Conservation (phyloP, 2,329 filamentous ascomycete genomes). For the Aspergillus costaricaensis region DNA sequence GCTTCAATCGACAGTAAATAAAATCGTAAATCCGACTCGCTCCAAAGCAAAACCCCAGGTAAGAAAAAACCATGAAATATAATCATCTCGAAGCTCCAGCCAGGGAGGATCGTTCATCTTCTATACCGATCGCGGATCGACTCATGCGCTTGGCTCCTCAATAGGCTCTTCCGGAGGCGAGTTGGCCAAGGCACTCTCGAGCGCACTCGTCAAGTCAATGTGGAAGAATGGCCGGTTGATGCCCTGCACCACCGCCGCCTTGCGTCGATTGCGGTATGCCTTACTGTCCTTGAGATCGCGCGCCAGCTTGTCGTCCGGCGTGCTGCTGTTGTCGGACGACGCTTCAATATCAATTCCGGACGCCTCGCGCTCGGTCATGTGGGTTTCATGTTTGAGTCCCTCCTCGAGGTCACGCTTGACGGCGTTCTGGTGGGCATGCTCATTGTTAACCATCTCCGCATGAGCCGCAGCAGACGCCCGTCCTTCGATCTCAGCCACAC, state of each 20-base stretch:
- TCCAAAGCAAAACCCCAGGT: neutral
- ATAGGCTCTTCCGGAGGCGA: conserved; percentile 52
- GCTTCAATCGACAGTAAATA: conserved; percentile 2
- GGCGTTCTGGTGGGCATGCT: conserved; percentile 43
- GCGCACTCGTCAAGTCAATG: conserved; percentile 82
- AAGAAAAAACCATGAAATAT: conserved; percentile 1
- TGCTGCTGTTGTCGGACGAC: conserved; percentile 32
- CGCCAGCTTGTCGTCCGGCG: conserved; percentile 42
- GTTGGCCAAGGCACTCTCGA: conserved; percentile 84
- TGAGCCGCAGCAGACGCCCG: conserved; percentile 67
- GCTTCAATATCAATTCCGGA: conserved; percentile 32
- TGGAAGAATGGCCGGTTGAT: conserved; percentile 91
- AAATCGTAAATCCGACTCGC: neutral
- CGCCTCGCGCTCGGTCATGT: conserved; percentile 35
- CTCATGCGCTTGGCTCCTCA: neutral
- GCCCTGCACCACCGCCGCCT: conserved; percentile 73
- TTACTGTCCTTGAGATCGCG: conserved; percentile 53
- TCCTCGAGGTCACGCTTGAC: conserved; percentile 33
- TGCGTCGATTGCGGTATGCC: conserved; percentile 43
- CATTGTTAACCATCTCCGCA: conserved; percentile 66
- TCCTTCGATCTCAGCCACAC: conserved; percentile 81
- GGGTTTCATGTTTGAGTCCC: conserved; percentile 32
- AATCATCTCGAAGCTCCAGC: conserved; percentile 15
- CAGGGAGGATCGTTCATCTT: conserved; percentile 14
- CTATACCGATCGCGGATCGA: neutral